Evolutionary conservation across 331 rosid species (phyloP).

Genomic region (Cydonia oblonga): DNA sequence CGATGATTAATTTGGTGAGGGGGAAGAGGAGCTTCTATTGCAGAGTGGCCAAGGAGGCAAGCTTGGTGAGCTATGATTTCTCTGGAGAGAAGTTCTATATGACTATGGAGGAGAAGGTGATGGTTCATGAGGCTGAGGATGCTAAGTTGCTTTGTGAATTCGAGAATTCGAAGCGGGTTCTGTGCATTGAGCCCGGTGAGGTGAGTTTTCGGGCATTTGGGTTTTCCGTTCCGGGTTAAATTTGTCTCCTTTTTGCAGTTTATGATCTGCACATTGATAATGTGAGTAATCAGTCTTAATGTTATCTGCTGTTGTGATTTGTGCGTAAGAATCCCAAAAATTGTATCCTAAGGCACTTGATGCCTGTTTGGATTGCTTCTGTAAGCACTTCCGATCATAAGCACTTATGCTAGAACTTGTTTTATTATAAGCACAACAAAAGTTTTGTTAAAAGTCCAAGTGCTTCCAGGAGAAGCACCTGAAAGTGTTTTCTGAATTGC

Average conservation of each 20-base stretch:
- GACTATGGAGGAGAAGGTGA: slow-evolving; percentile 48
- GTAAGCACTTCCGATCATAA: too few species aligned
- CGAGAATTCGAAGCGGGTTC: slow-evolving; percentile 41
- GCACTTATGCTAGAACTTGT: neutral
- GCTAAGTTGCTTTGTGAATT: slow-evolving; percentile 55
- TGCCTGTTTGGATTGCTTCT: too few species aligned
- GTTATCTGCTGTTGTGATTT: neutral
- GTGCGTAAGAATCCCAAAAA: neutral
- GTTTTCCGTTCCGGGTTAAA: neutral
- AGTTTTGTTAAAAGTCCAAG: too few species aligned
- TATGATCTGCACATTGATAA: neutral
- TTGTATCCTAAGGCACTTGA: neutral
- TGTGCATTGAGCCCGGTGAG: slow-evolving; percentile 54
- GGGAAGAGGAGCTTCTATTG: slow-evolving; percentile 73
- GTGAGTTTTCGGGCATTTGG: slow-evolving; percentile 19
- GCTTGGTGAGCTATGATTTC: slow-evolving; percentile 39
- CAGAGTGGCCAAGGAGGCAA: slow-evolving; percentile 56
- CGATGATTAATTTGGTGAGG: slow-evolving; percentile 65
- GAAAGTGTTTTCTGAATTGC: too few species aligned
- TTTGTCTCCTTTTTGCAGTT: neutral
- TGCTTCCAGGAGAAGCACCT: too few species aligned
- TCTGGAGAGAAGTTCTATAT: slow-evolving; percentile 57
- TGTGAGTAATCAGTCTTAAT: neutral
- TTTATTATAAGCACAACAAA: neutral
- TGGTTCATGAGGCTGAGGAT: slow-evolving; percentile 77